Base-by-base conservation (phyloP, 352 stramenopile genomes). In the Phytopythium helicoides region DNA sequence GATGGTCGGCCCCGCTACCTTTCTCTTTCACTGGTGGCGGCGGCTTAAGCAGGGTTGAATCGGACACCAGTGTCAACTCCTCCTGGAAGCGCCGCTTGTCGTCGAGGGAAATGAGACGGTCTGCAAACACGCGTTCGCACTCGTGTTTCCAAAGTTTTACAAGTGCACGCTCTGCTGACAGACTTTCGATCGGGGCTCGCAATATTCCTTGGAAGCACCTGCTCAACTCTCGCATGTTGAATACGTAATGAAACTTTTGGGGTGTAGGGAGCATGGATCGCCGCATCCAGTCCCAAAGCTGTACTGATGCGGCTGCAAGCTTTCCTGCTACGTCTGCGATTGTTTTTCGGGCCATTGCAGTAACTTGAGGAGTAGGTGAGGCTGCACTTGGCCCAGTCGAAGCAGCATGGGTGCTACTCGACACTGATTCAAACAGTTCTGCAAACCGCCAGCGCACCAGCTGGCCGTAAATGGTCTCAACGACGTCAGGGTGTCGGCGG, bases 401-500 rank as follows among this genome's bases (percentile, higher is more conserved):
- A 35, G 40, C 19, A 3, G 8, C 39, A 21, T 18, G 21, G 0
- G 55, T 19, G 6, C 12, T 12, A 9, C 31, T 40, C 33, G 35
- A 9, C 28, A 33, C 28, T 33, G 28, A 21, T 7, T 22, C 41
- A 25, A 56, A 48, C 12, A 65, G 51, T 3, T 71, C 63, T 16
- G 61, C 34, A 28, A 88, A 87, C 6, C 65, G 66, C 58, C 76
- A 86, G 8, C 63, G 65, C 6, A 87, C 68, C 47, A 97, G 86
- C 54, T 91, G 78, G 0, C 86, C 86, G 48, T 90, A 97, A 48
- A 97, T 97, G 12, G 81, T 63, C 38, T 96, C 78, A 1, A 96
- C 88, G 10, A 89, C 76, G n/a, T 92, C 73, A 1, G 64, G n/a
- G 56, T 1, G 79, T 77, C 0, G 88, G 86, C 22, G 87, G 62